Base-by-base conservation (phyloP, 768 basidiomycete genomes). In the Leccinum subtestaceum region DNA sequence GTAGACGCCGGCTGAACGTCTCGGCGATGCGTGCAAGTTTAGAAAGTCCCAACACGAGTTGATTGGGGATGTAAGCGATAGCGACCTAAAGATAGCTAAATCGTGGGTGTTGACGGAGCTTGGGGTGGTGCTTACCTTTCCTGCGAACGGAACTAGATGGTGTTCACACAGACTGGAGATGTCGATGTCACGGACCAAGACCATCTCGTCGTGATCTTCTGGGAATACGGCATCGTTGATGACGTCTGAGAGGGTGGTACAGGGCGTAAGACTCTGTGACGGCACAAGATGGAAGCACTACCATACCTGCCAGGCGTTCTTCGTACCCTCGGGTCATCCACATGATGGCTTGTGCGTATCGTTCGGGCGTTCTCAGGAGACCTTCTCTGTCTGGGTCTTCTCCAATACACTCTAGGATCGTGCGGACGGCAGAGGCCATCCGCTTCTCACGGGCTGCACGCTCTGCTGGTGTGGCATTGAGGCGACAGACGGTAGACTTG, bases 321-420 rank as follows among this genome's bases (percentile, higher is more conserved):
- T 98, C 97, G 75, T 99, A 99, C 10, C 97, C 97, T 70, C 89
- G 87, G 34, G 97, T 98, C 95, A 98, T 97, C 94, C 94, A 98
- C 81, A 99, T 84, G 55, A 99, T 79, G 27, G 97, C 94, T 75
- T 98, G 92, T 23, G 95, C 95, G 74, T 97, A 99, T 40, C 97
- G 83, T 65, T 95, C 92, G 25, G 97, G 97, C 2, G 97, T 99
- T 68, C 87, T 85, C 55, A 88, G 76, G 21, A 99, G 80, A 17
- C 97, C 97, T 71, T 98, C 96, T 36, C 97, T 84, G 72, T 93
- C 86, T 5, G 97, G 97, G 77, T 98, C 97, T 76, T 99, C 97
- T 58, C 97, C 97, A 61, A 99, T 95, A 74, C 95, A 96, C 69
- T 98, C 95, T 49, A 99, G 84, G 49, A 99, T 86, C 38, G 90